Evolutionary conservation across 148 eudicot species (phyloP).

Genomic region (Simmondsia chinensis): DNA sequence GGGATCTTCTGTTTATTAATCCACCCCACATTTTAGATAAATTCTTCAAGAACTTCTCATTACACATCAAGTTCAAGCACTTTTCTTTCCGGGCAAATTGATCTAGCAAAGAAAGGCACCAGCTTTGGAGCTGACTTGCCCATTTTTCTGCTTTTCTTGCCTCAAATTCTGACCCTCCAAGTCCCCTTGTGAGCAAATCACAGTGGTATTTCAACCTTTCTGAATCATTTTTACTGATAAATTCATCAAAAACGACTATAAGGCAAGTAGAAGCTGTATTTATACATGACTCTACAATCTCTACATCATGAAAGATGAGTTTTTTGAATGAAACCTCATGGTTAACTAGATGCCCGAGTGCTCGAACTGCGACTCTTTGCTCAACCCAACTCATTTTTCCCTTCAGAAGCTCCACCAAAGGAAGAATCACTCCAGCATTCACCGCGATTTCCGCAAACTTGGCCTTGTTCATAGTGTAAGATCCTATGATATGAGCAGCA

Average conservation of each 20-base stretch:
- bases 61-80: constrained; percentile 42
- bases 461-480: constrained; percentile 60
- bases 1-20: constrained; percentile 48
- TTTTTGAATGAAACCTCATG: constrained; percentile 48
- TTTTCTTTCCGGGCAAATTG: constrained; percentile 51
- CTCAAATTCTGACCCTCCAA: constrained; percentile 59
- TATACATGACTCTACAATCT: constrained; percentile 25
- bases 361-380: constrained; percentile 76
- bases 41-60: constrained; percentile 27
- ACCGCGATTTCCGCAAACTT: constrained; percentile 45
- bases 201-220: constrained; percentile 50
- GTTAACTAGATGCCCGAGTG: constrained; percentile 70
- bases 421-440: constrained; percentile 54
- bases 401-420: constrained; percentile 59
- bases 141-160: constrained; percentile 78
- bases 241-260: constrained; percentile 10
- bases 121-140: constrained; percentile 81
- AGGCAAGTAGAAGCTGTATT: constrained; percentile 20
- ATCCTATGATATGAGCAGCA: constrained; percentile 85
- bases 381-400: constrained; percentile 79
- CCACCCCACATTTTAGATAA: constrained; percentile 77
- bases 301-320: constrained; percentile 38
- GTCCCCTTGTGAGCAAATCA: constrained; percentile 75
- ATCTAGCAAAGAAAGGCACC: constrained; percentile 60
- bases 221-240: constrained; percentile 14